Base-by-base conservation (phyloP, 2,329 filamentous ascomycete species). In the Huntiella moniliformis region DNA sequence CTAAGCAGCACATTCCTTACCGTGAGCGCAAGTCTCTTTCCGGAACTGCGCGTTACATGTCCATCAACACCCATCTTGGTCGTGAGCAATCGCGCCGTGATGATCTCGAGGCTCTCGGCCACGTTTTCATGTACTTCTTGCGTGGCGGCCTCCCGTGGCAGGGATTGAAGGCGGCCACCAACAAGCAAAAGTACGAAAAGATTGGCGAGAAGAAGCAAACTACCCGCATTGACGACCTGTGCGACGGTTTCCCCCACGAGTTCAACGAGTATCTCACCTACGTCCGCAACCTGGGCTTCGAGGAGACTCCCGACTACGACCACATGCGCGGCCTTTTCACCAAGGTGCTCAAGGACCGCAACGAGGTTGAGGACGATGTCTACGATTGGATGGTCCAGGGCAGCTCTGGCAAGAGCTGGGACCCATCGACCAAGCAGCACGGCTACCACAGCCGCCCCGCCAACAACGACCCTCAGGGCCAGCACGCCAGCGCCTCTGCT, bases 181-280 rank as follows among this genome's bases (percentile, higher is more conserved):
- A 81, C 63, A 80, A 98, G 75, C 91, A 98, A 61, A 98, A 98
- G 67, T 98, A 98, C 61, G 91, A 98, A 67, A 96, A 96, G 73
- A 98, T 98, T 63, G 91, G 91, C 39, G 88, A 98, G 71, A 96
- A 98, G 80, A 98, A 98, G 70, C 91, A 96, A 67, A 95, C 88
- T 0, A 96, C 91, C 16, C 75, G 77, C 4, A 92, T 98, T 67
- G 94, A 95, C 67, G 91, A 98, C 56, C 75, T 98, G 12, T 96
- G 88, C 60, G 87, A 95, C 55, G 82, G 85, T 44, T 96, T 93
- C 65, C 88, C 91, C 53, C 84, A 94, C 60, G 87, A 98, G 65
- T 93, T 98, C 63, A 92, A 82, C 69, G 92, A 95, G 64, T 98
- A 98, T 63, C 70, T 98, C 47, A 93, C 80, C 54, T 96, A 98